phyloP scores from a whole-genome alignment of 2,329 filamentous ascomycete species.

The Stylonectria norvegica region DNA sequence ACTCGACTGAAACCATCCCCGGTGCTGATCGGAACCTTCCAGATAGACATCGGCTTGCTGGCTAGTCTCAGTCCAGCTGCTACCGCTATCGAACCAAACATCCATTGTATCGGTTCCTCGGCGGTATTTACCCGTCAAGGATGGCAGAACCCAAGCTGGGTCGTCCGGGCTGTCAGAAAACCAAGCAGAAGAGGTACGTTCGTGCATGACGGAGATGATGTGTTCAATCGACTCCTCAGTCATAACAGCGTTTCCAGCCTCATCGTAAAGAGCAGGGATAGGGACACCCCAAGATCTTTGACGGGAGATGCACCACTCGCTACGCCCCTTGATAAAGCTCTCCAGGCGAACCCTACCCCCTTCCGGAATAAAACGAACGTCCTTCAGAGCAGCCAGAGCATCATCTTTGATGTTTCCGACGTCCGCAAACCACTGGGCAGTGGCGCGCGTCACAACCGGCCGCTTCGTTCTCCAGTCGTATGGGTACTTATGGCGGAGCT shows the following conservation, averaged over 20 bases:
- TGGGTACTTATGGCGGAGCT: conserved; percentile 86
- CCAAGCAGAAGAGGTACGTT: conserved; percentile 87
- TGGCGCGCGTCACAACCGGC: conserved; percentile 86
- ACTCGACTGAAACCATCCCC: conserved; percentile 98
- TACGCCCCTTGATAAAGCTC: conserved; percentile 82
- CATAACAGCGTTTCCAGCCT: conserved; percentile 71
- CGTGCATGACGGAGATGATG: conserved; percentile 73
- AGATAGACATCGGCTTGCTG: conserved; percentile 78
- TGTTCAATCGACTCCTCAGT: conserved; percentile 76
- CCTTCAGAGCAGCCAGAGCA: conserved; percentile 65
- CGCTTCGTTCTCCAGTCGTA: conserved; percentile 97
- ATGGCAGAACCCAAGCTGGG: conserved; percentile 68
- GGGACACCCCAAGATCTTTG: conserved; percentile 96
- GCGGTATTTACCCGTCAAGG: conserved; percentile 58
- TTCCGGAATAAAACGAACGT: conserved; percentile 76
- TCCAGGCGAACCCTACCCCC: conserved; percentile 70
- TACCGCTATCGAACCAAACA: conserved; percentile 98
- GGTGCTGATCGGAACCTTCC: conserved; percentile 92
- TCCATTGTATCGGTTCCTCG: conserved; percentile 97
- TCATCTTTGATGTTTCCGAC: conserved; percentile 75
- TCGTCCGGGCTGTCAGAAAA: conserved; percentile 81
- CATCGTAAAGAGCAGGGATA: conserved; percentile 83
- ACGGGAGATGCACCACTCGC: conserved; percentile 96
- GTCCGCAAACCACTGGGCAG: conserved; percentile 97
- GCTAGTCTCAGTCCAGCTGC: conserved; percentile 71